Evolutionary conservation across 257 asterid species (phyloP).

Genomic region (Schizonepeta tenuifolia): DNA sequence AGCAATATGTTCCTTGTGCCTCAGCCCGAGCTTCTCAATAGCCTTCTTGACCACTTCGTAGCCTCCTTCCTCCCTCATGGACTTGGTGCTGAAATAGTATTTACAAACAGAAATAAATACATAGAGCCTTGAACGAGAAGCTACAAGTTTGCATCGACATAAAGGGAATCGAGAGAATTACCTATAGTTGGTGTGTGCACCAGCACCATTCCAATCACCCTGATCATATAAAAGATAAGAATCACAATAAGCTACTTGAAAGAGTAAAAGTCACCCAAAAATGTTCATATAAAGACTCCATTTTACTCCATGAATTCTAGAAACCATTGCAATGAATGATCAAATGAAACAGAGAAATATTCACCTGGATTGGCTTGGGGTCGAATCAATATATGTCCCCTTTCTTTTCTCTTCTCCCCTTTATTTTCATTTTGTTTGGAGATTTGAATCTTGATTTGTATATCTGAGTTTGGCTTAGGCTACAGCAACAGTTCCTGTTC

Average conservation of each 20-base stretch:
- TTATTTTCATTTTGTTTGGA: not conserved
- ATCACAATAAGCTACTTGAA: not conserved
- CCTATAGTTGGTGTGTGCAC: slow-evolving; percentile 92
- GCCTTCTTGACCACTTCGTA: slow-evolving; percentile 75
- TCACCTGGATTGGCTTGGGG: slow-evolving; percentile 80
- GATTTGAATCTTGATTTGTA: slow-evolving; percentile 5
- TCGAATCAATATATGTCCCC: slow-evolving; percentile 30
- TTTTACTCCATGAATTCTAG: not conserved
- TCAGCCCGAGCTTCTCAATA: slow-evolving; percentile 64
- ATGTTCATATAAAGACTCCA: not conserved
- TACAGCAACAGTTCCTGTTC: slow-evolving; percentile 75
- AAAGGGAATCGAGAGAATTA: slow-evolving; percentile 5
- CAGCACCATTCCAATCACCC: slow-evolving; percentile 98
- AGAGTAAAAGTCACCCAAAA: not conserved
- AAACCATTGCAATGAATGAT: not conserved
- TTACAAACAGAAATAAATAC: not conserved
- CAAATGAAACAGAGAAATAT: not conserved
- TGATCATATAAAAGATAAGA: slow-evolving; percentile 24
- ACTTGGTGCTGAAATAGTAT: slow-evolving; percentile 64
- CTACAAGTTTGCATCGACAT: not conserved
- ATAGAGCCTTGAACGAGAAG: not conserved
- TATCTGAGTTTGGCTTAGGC: slow-evolving; percentile 40
- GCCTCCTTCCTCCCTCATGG: slow-evolving; percentile 84
- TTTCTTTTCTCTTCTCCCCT: not conserved
- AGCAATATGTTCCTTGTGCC: slow-evolving; percentile 88